phyloP scores from a whole-genome alignment of 768 basidiomycete species.

The Boletus tylopilopsis region DNA sequence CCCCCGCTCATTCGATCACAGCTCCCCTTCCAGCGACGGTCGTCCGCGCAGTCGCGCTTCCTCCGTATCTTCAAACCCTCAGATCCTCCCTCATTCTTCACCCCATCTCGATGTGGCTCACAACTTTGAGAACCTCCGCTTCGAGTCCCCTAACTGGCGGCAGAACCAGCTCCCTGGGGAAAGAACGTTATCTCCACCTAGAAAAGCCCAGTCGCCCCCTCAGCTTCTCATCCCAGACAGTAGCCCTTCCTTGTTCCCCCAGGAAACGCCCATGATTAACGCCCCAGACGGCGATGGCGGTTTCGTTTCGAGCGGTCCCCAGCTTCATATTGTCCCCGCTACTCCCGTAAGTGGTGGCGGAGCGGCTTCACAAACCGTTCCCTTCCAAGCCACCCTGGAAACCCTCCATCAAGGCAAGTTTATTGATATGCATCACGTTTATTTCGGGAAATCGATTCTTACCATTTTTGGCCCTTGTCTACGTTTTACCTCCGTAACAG shows the following conservation, averaged over 20 bases:
- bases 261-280: conserved; percentile 50
- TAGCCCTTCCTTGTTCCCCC: conserved; percentile 42
- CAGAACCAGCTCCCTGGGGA: conserved; percentile 44
- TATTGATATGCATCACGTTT: conserved; percentile 28
- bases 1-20: conserved; percentile 53
- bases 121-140: conserved; percentile 59
- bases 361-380: conserved; percentile 40
- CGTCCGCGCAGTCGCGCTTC: conserved; percentile 58
- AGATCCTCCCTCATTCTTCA: conserved; percentile 41
- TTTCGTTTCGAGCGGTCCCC: conserved; percentile 48
- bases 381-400: conserved; percentile 50
- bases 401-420: conserved; percentile 54
- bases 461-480: conserved; percentile 23
- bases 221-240: conserved; percentile 55
- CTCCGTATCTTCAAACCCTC: conserved; percentile 59
- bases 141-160: conserved; percentile 62
- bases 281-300: conserved; percentile 57
- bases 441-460: conserved; percentile 32
- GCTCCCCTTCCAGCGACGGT: conserved; percentile 57
- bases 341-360: conserved; percentile 71
- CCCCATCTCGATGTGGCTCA: conserved; percentile 54
- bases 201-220: conserved; percentile 65
- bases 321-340: conserved; percentile 77
- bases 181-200: conserved; percentile 35
- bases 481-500: conserved; percentile 29